A percentile compares a stretch with the other conserved stretches of the same genome.
These are phyloP conservation scores for Zymoseptoria ardabiliae DNA, from an alignment of 2,329 filamentous ascomycete genomes.

Conservation along the genomic window DNA sequence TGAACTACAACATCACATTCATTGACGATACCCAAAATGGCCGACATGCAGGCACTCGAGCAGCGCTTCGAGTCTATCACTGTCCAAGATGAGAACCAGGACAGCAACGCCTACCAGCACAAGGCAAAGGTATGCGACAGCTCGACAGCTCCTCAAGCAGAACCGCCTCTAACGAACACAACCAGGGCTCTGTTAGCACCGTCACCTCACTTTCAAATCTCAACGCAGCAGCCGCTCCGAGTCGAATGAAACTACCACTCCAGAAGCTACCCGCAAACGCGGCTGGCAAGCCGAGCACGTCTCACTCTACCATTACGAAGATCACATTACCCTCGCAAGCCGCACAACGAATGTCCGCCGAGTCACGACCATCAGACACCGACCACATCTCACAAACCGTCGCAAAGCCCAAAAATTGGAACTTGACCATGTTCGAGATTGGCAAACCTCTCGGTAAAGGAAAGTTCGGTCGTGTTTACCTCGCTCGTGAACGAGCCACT, in stretches of 20 bases:
- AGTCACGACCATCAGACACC: constrained; percentile 28
- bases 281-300: constrained; percentile 35
- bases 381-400: constrained; percentile 35
- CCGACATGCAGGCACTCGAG: constrained; percentile 68
- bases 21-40: constrained; percentile 20
- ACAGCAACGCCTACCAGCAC: constrained; percentile 44
- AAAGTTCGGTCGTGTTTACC: constrained; percentile 80
- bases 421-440: constrained; percentile 92
- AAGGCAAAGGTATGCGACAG: constrained; percentile 64
- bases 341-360: constrained; percentile 40
- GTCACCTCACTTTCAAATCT: constrained; percentile 44
- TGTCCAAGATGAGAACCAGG: constrained; percentile 78
- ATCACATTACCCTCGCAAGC: constrained; percentile 63
- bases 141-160: constrained; percentile 10
- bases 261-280: constrained; percentile 79
- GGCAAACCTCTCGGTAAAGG: constrained; percentile 78
- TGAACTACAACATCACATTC: constrained; percentile 8
- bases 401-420: constrained; percentile 50
- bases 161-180: constrained; percentile 12
- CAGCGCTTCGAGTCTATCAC: constrained; percentile 83
- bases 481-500: constrained; percentile 69
- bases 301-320: constrained; percentile 47
- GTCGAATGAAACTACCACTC: constrained; percentile 63
- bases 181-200: constrained; percentile 40
- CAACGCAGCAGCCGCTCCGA: constrained; percentile 37